Conservation (phyloP, 495 filamentous ascomycete species). For the Xylaria cubensis region DNA sequence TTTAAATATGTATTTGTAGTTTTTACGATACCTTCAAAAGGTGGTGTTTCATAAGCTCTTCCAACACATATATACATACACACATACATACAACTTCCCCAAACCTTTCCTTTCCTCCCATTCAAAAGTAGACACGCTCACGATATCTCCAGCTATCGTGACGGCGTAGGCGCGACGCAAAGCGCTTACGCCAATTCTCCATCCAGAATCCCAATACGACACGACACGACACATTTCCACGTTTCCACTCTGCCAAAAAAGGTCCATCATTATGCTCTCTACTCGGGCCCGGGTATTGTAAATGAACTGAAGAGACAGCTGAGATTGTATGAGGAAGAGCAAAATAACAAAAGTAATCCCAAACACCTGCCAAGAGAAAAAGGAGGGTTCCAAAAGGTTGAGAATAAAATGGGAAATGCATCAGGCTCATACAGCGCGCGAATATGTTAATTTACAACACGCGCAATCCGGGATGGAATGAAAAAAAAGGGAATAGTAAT, state of each 20-base stretch:
- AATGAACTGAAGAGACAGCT: background rate
- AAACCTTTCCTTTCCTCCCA: background rate
- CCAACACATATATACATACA: slow-evolving; percentile 3
- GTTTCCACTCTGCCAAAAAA: too few species aligned
- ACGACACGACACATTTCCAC: background rate
- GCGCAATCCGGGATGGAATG: background rate
- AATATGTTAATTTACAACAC: background rate
- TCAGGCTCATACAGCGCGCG: background rate
- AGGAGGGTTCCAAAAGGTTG: background rate
- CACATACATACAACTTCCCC: background rate
- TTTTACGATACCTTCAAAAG: background rate
- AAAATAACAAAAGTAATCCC: background rate
- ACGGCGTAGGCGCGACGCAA: background rate
- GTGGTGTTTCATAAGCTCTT: background rate
- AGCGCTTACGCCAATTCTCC: background rate
- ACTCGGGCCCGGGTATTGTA: background rate
- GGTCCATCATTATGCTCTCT: too few species aligned
- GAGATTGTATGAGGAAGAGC: background rate
- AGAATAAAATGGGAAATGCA: background rate
- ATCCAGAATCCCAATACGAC: background rate
- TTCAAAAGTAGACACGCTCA: background rate
- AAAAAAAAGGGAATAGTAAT: background rate
- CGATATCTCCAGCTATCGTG: background rate
- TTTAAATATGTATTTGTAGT: background rate
- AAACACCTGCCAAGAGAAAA: background rate